Percentiles rank a stretch among this genome's conserved stretches.
These are phyloP conservation scores for Pleurotus citrinopileatus DNA, from an alignment of 768 basidiomycete genomes.

Conservation along the genomic window DNA sequence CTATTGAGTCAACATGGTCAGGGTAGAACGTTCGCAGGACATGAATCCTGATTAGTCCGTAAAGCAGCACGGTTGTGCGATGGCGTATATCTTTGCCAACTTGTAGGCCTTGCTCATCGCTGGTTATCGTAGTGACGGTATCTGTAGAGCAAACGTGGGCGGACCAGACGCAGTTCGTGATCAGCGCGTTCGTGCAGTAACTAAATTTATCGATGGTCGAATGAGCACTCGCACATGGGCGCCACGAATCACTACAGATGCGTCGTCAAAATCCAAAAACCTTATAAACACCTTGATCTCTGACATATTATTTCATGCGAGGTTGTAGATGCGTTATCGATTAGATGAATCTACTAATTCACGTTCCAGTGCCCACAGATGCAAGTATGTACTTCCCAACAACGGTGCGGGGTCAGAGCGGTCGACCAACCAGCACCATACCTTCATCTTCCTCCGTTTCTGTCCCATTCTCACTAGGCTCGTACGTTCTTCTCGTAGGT, in stretches of 20 bases:
- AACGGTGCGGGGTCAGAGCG: too few species aligned
- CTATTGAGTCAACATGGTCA: background rate
- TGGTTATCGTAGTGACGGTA: background rate
- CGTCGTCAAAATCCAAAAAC: background rate
- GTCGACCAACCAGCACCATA: conserved; percentile 74
- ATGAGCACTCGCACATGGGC: conserved; percentile 10
- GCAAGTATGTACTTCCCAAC: conserved; percentile 13
- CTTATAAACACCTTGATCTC: background rate
- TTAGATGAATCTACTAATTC: background rate
- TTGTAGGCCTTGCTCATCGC: background rate
- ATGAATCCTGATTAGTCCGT: conserved; percentile 8
- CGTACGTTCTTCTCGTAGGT: conserved; percentile 32
- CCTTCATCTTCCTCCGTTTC: conserved; percentile 87
- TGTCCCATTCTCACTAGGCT: conserved; percentile 59
- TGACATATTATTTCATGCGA: background rate
- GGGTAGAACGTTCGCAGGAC: conserved; percentile 7
- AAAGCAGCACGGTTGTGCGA: background rate
- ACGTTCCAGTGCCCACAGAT: background rate
- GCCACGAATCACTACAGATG: background rate
- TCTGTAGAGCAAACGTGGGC: conserved; percentile 5
- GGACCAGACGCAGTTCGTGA: background rate
- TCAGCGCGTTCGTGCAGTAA: background rate
- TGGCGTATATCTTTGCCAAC: background rate
- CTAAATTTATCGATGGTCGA: conserved; percentile 6
- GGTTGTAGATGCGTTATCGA: background rate